Conservation (phyloP, 305 asterid genomes). For the Salvia sclarea region DNA sequence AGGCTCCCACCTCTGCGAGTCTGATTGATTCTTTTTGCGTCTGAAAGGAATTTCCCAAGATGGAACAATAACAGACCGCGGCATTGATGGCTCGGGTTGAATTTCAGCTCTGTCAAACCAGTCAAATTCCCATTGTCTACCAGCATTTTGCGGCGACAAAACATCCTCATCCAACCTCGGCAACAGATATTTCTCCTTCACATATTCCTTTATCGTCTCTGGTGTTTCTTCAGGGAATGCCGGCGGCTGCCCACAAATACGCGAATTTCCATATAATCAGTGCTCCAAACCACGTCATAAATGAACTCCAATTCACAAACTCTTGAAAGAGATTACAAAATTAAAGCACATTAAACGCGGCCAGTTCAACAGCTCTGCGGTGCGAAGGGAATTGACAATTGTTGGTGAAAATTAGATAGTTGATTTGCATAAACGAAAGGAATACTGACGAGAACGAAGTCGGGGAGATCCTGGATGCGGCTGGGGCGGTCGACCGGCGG, state of each 20-base stretch:
- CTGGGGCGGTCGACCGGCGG: conserved; percentile 70
- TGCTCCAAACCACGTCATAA: conserved; percentile 11
- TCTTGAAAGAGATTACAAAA: no score
- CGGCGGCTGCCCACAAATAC: conserved; percentile 68
- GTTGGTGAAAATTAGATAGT: neutral
- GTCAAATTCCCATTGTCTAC: conserved; percentile 96
- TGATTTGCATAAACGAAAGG: neutral
- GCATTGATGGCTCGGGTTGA: conserved; percentile 73
- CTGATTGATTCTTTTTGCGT: conserved; percentile 46
- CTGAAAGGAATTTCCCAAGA: conserved; percentile 89
- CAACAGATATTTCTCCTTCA: conserved; percentile 62
- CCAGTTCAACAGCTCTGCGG: neutral
- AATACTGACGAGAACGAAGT: conserved; percentile 72
- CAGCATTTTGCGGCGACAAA: conserved; percentile 75
- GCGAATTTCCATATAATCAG: conserved; percentile 17
- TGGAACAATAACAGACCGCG: conserved; percentile 83
- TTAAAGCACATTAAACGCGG: no score
- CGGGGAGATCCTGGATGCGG: conserved; percentile 69
- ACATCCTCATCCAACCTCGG: conserved; percentile 83
- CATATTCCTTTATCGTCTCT: conserved; percentile 60
- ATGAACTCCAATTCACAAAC: conserved; percentile 24
- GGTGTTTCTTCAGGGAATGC: conserved; percentile 91
- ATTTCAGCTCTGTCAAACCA: conserved; percentile 89
- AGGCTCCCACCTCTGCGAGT: conserved; percentile 74
- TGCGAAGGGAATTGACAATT: neutral